These are phyloP conservation scores for Aspergillus sp. DNA, from an alignment of 2,329 filamentous ascomycete genomes.

Conservation along the genomic window DNA sequence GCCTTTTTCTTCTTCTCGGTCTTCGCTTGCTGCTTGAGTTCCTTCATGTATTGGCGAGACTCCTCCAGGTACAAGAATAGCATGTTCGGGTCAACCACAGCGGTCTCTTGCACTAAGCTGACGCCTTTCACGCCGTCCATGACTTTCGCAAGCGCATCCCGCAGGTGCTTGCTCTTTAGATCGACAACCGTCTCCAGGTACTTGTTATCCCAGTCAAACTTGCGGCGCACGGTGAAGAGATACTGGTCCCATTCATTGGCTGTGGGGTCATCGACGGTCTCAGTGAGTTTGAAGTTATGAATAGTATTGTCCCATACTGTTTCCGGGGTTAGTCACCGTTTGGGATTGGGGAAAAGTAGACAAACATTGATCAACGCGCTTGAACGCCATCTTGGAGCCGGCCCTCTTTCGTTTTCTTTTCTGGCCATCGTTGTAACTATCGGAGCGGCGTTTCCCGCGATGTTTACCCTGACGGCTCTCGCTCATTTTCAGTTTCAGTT, in stretches of 20 bases:
- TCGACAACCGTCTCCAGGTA: constrained; percentile 74
- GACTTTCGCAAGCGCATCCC: constrained; percentile 67
- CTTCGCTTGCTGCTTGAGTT: constrained; percentile 63
- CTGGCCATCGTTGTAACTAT: constrained; percentile 12
- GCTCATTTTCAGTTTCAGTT: constrained; percentile 18
- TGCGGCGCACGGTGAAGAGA: constrained; percentile 78
- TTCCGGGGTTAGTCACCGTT: background rate
- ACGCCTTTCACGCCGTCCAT: constrained; percentile 77
- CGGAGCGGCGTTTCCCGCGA: constrained; percentile 13
- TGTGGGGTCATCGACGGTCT: constrained; percentile 63
- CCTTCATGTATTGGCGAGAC: constrained; percentile 63
- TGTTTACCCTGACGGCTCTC: constrained; percentile 14
- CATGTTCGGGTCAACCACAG: constrained; percentile 69
- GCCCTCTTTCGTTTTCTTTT: constrained; percentile 42
- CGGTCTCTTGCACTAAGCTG: constrained; percentile 76
- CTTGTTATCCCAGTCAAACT: constrained; percentile 82
- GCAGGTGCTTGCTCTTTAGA: constrained; percentile 78
- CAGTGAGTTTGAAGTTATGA: constrained; percentile 67
- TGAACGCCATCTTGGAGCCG: constrained; percentile 63
- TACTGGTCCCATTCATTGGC: constrained; percentile 71
- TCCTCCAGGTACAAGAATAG: constrained; percentile 77
- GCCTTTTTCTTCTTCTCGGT: constrained; percentile 52
- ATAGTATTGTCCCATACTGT: constrained; percentile 54
- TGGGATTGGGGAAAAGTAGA: constrained; percentile 5
- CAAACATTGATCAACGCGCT: constrained; percentile 63